A percentile compares a stretch with the other conserved stretches of the same genome.
Evolutionary conservation across 225 moss, liverwort and hornwort genomes (phyloP).

Genomic region (Marchantia paleacea): DNA sequence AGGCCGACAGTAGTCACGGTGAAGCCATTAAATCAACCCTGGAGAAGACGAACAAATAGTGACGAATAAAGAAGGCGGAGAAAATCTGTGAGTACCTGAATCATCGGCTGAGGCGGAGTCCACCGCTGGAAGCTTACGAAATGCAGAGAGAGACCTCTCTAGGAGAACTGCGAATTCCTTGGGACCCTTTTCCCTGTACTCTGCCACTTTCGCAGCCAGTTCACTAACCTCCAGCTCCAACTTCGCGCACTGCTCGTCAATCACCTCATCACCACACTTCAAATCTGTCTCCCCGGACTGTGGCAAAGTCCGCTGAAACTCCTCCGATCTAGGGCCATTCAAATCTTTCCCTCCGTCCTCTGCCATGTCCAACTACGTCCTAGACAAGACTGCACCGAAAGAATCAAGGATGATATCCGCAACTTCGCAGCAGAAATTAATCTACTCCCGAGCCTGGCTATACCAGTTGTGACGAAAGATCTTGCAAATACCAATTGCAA

Average conservation of each 20-base stretch:
- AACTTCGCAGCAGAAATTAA: neutral
- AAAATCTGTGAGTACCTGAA: neutral
- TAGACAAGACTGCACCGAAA: neutral
- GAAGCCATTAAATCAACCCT: neutral
- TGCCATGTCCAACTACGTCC: neutral
- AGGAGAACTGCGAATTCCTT: slow-evolving; percentile 17
- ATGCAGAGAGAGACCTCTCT: slow-evolving; percentile 12
- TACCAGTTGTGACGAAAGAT: neutral
- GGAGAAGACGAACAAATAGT: neutral
- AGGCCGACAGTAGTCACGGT: too few species aligned
- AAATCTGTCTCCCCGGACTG: neutral
- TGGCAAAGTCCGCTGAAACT: neutral
- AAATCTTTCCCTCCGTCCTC: neutral
- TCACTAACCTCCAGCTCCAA: slow-evolving; percentile 24
- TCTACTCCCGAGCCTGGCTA: neutral
- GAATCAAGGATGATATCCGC: neutral
- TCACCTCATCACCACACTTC: neutral
- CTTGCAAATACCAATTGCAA: slow-evolving; percentile 7
- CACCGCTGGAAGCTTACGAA: neutral
- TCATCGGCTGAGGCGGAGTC: neutral
- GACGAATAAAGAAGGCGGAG: neutral
- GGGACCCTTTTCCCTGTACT: slow-evolving; percentile 26
- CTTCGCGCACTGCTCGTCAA: slow-evolving; percentile 17
- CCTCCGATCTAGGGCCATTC: neutral
- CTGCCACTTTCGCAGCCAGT: slow-evolving; percentile 23